phyloP scores from a whole-genome alignment of 2,329 filamentous ascomycete genomes.

The Passalora sequoiae region DNA sequence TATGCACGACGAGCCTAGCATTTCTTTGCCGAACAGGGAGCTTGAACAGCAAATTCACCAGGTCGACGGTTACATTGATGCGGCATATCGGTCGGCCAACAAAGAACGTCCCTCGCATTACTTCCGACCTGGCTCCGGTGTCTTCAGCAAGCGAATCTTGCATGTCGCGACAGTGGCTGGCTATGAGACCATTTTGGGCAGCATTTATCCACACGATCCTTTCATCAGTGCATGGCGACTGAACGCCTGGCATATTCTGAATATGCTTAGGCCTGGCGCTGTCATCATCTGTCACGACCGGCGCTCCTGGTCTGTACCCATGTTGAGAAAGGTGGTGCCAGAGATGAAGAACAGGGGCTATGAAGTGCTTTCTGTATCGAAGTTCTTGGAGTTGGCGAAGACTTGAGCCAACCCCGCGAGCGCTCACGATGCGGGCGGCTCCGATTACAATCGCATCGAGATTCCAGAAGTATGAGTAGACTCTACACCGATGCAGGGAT shows the following conservation, averaged over 20 bases:
- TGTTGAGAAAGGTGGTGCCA: conserved; percentile 68
- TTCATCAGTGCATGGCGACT: conserved; percentile 65
- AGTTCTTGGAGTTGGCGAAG: conserved; percentile 48
- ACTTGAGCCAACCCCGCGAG: no score
- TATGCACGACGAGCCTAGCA: conserved; percentile 77
- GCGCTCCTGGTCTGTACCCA: conserved; percentile 73
- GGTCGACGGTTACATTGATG: conserved; percentile 58
- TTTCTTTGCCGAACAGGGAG: conserved; percentile 53
- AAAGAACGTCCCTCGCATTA: conserved; percentile 53
- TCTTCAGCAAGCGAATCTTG: conserved; percentile 71
- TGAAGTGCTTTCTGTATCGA: conserved; percentile 63
- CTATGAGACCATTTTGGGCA: conserved; percentile 71
- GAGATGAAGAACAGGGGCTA: conserved; percentile 67
- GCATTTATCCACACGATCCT: conserved; percentile 87
- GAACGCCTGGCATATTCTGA: conserved; percentile 74
- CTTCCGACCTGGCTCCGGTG: conserved; percentile 79
- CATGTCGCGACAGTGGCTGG: conserved; percentile 54
- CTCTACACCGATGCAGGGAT: no score
- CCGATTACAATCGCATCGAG: no score
- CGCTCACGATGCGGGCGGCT: no score
- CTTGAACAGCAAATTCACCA: conserved; percentile 59
- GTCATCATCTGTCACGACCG: conserved; percentile 85
- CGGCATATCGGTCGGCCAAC: conserved; percentile 48
- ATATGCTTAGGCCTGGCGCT: conserved; percentile 69
- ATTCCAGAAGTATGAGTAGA: no score